phyloP scores from a whole-genome alignment of 306 rosid genomes.

The Vigna trinervia region DNA sequence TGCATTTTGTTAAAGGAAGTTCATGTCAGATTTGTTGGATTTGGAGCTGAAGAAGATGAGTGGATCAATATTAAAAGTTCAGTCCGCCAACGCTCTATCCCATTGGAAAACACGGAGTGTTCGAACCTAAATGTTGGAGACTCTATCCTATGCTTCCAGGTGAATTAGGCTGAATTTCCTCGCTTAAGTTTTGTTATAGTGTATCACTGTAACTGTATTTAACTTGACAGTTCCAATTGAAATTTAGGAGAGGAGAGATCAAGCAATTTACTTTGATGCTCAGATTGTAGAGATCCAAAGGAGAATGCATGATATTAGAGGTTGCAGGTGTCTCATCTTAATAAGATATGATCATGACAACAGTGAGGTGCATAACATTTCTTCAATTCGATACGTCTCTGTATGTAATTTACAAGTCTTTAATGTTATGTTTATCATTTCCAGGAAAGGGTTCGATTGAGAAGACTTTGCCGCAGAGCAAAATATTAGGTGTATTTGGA shows the following conservation, averaged over 20 bases:
- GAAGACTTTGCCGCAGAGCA: slow-evolving; percentile 81
- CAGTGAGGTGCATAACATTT: slow-evolving; percentile 38
- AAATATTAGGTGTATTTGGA: slow-evolving; percentile 35
- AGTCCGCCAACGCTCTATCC: slow-evolving; percentile 70
- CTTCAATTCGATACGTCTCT: not conserved
- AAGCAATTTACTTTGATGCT: slow-evolving; percentile 86
- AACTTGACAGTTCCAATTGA: slow-evolving; percentile 26
- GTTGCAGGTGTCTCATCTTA: slow-evolving; percentile 87
- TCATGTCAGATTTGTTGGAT: slow-evolving; percentile 46
- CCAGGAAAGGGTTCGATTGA: slow-evolving; percentile 85
- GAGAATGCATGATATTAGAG: slow-evolving; percentile 94
- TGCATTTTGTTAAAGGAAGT: slow-evolving; percentile 88
- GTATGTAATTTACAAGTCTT: not conserved
- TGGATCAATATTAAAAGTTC: not conserved
- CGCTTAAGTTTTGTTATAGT: not conserved
- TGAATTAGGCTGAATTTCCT: slow-evolving; percentile 45
- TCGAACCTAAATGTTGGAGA: slow-evolving; percentile 61
- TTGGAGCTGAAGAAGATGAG: not conserved
- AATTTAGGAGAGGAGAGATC: slow-evolving; percentile 85
- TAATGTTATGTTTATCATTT: not conserved
- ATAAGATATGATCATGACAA: slow-evolving; percentile 79
- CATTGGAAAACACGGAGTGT: slow-evolving; percentile 80
- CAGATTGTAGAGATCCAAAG: slow-evolving; percentile 75
- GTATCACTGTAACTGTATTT: slow-evolving; percentile 25
- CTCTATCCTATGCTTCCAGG: slow-evolving; percentile 90